A percentile compares a stretch with the other conserved stretches of the same genome.
phyloP scores from a whole-genome alignment of 345 rosid species.

The Salix udensis region DNA sequence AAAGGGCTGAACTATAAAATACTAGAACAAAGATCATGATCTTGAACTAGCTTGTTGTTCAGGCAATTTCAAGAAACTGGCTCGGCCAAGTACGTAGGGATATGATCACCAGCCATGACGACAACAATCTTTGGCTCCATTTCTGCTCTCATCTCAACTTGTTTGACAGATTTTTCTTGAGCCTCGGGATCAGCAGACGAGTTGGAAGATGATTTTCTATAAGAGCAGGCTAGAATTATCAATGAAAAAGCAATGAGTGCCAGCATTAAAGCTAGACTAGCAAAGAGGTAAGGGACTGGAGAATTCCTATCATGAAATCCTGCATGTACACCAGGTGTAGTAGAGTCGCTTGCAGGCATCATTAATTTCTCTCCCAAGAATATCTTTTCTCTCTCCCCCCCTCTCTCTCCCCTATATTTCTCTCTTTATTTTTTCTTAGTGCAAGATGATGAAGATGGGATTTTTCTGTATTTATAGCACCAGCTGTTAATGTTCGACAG shows the following conservation, averaged over 20 bases:
- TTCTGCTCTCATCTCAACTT: constrained; percentile 28
- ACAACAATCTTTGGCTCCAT: constrained; percentile 69
- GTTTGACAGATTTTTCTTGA: constrained; percentile 20
- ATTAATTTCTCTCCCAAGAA: constrained; percentile 14
- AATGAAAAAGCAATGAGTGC: constrained; percentile 41
- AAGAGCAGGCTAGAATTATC: constrained; percentile 47
- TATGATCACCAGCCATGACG: constrained; percentile 61
- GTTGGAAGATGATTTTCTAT: constrained; percentile 13
- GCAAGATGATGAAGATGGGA: neutral
- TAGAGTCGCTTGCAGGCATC: constrained; percentile 37
- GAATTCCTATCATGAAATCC: constrained; percentile 34
- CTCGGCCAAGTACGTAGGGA: constrained; percentile 55
- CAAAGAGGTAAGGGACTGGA: constrained; percentile 48
- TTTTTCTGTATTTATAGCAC: constrained; percentile 21
- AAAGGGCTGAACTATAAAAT: neutral
- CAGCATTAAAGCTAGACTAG: constrained; percentile 47
- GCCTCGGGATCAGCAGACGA: neutral
- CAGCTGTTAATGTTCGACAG: constrained; percentile 5
- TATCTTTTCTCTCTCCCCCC: neutral
- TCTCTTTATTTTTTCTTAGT: neutral
- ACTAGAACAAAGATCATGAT: neutral
- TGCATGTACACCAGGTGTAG: neutral
- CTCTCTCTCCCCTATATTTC: neutral
- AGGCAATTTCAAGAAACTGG: constrained; percentile 18
- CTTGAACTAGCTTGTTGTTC: neutral